Evolutionary conservation across 2,329 filamentous ascomycete genomes (phyloP).

Genomic region (Acrocalymma vagum): DNA sequence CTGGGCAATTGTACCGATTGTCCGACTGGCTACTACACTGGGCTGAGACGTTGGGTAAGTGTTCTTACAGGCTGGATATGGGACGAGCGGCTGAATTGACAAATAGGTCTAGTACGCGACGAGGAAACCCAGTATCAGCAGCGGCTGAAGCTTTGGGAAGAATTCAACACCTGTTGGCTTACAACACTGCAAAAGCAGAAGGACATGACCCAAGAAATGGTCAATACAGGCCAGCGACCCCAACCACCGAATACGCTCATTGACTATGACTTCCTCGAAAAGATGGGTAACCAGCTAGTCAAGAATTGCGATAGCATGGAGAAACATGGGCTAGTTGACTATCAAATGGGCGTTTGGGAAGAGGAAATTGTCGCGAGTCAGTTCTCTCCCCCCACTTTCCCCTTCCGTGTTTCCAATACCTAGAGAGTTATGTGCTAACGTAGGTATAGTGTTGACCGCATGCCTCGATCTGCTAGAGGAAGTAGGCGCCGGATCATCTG

Average conservation of each 20-base stretch:
- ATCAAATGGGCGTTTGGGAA: constrained; percentile 96
- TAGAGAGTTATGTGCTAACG: constrained; percentile 22
- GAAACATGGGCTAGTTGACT: constrained; percentile 93
- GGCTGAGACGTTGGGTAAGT: constrained; percentile 72
- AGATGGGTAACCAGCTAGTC: constrained; percentile 83
- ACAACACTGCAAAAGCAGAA: constrained; percentile 84
- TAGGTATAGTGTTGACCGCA: constrained; percentile 62
- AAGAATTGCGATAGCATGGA: constrained; percentile 87
- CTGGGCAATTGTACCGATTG: constrained; percentile 65
- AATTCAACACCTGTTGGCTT: constrained; percentile 95
- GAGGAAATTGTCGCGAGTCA: constrained; percentile 86
- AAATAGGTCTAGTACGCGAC: constrained; percentile 83
- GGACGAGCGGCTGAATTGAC: constrained; percentile 53
- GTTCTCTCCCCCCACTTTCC: constrained; percentile 44
- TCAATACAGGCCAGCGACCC: constrained; percentile 66
- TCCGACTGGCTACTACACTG: constrained; percentile 74
- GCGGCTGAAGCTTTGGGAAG: constrained; percentile 86
- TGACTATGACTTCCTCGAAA: constrained; percentile 72
- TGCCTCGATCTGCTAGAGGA: constrained; percentile 64
- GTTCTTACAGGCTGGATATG: constrained; percentile 21
- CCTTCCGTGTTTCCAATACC: constrained; percentile 1
- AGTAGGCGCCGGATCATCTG: constrained; percentile 39
- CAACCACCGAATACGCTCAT: constrained; percentile 71
- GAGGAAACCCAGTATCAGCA: constrained; percentile 78
- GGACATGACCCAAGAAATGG: constrained; percentile 70